A percentile compares a stretch with the other conserved stretches of the same genome.
These are phyloP conservation scores for Penicillium verhagenii DNA, from an alignment of 495 filamentous ascomycete species.

Conservation along the genomic window DNA sequence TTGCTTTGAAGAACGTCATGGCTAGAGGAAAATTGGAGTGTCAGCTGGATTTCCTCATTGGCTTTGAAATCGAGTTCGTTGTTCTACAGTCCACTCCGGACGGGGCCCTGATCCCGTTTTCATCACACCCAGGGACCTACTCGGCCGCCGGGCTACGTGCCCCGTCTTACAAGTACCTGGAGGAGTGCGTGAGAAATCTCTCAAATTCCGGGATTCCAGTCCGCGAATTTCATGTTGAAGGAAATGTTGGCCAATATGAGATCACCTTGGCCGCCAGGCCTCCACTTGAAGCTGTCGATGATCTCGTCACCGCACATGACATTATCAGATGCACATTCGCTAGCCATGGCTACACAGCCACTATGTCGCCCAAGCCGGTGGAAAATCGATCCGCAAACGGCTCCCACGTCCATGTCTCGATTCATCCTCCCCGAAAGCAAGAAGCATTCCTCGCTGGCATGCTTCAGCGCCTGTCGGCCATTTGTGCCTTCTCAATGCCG, in stretches of 20 bases:
- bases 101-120: slow-evolving; percentile 2
- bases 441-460: slow-evolving; percentile 63
- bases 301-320: slow-evolving; percentile 60
- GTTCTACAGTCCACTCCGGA: slow-evolving; percentile 37
- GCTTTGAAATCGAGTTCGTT: slow-evolving; percentile 73
- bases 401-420: slow-evolving; percentile 65
- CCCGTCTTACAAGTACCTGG: slow-evolving; percentile 48
- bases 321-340: slow-evolving; percentile 58
- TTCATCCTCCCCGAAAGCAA: slow-evolving; percentile 44
- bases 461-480: slow-evolving; percentile 54
- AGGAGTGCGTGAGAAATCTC: slow-evolving; percentile 54
- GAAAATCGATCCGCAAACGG: slow-evolving; percentile 55
- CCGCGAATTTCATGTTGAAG: slow-evolving; percentile 65
- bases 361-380: slow-evolving; percentile 66
- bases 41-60: slow-evolving; percentile 51
- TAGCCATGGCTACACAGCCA: slow-evolving; percentile 56
- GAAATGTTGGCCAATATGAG: slow-evolving; percentile 65
- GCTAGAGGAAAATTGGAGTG: not conserved
- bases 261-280: slow-evolving; percentile 59
- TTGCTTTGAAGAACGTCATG: slow-evolving; percentile 5
- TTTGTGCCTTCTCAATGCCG: slow-evolving; percentile 61
- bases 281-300: slow-evolving; percentile 63
- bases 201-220: slow-evolving; percentile 53
- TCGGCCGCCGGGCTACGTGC: slow-evolving; percentile 52
- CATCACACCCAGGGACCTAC: not conserved